Evolutionary conservation across 805 yeast genomes (phyloP).

Genomic region (Myxozyma udenii): DNA sequence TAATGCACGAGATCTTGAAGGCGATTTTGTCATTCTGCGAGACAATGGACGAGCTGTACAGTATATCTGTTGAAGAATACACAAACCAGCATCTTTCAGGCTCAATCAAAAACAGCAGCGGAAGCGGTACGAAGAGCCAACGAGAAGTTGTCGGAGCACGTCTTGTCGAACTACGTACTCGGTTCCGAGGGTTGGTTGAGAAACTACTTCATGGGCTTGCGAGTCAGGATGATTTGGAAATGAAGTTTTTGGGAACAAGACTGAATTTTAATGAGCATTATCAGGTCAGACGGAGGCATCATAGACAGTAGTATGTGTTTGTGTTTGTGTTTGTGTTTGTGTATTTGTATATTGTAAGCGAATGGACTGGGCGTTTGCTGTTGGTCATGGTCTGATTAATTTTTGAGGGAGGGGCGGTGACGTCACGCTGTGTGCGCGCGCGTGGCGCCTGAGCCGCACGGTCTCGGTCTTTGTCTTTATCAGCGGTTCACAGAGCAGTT

Average conservation of each 20-base stretch:
- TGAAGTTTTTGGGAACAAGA: slow-evolving; percentile 38
- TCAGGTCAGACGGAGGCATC: slow-evolving; percentile 6
- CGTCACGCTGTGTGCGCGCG: too few species aligned
- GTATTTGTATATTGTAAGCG: too few species aligned
- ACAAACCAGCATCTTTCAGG: slow-evolving; percentile 25
- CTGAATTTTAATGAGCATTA: slow-evolving; percentile 41
- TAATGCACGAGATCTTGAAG: slow-evolving; percentile 38
- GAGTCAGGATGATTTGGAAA: slow-evolving; percentile 36
- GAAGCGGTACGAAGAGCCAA: too few species aligned
- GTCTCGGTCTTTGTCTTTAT: too few species aligned
- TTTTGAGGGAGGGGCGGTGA: too few species aligned
- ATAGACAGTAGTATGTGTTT: neutral
- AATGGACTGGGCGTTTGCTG: too few species aligned
- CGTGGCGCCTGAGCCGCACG: too few species aligned
- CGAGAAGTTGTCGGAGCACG: neutral
- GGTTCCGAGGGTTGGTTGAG: slow-evolving; percentile 31
- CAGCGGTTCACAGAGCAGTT: too few species aligned
- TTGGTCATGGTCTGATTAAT: too few species aligned
- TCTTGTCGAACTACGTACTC: neutral
- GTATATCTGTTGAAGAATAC: slow-evolving; percentile 31
- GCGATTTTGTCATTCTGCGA: slow-evolving; percentile 33
- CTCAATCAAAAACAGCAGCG: slow-evolving; percentile 5
- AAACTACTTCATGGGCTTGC: slow-evolving; percentile 34
- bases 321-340: too few species aligned
- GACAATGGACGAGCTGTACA: slow-evolving; percentile 29